phyloP scores from a whole-genome alignment of 2,329 filamentous ascomycete genomes.

The Claviceps africana region DNA sequence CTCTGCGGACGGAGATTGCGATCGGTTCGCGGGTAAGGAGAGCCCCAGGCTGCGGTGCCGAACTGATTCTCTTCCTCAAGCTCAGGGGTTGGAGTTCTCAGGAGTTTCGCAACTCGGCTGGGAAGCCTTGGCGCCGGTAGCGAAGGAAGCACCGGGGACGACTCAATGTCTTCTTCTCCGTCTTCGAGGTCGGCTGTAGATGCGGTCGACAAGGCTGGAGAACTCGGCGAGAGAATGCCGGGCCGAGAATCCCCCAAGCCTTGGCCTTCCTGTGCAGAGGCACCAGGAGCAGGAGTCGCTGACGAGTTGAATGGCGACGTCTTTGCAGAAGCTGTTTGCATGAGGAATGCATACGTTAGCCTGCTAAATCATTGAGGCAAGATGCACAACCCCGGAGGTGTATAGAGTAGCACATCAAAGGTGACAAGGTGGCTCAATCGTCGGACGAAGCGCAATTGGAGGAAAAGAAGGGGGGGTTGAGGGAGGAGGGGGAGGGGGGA shows the following conservation, averaged over 20 bases:
- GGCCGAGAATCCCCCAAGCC: conserved; percentile 26
- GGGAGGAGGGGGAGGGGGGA: neutral
- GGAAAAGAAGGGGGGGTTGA: neutral
- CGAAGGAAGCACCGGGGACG: conserved; percentile 43
- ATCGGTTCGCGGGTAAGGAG: conserved; percentile 64
- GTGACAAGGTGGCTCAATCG: neutral
- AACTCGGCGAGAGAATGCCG: conserved; percentile 28
- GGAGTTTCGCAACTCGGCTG: conserved; percentile 37
- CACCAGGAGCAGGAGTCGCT: conserved; percentile 42
- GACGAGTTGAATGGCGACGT: conserved; percentile 41
- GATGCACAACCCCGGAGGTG: neutral
- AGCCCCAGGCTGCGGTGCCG: conserved; percentile 77
- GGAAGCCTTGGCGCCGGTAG: conserved; percentile 45
- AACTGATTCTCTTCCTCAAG: conserved; percentile 27
- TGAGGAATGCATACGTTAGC: conserved; percentile 12
- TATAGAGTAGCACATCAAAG: neutral
- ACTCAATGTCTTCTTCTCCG: conserved; percentile 37
- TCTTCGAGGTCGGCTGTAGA: conserved; percentile 46
- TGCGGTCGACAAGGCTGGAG: conserved; percentile 46
- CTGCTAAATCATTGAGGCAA: conserved; percentile 4
- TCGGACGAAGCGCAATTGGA: neutral
- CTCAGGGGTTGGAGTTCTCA: conserved; percentile 37
- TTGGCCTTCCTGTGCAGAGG: conserved; percentile 47
- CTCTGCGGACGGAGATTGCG: conserved; percentile 35
- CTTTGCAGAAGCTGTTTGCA: conserved; percentile 28